A percentile compares a stretch with the other conserved stretches of the same genome.
These are phyloP conservation scores for Bombardia bombarda DNA, from an alignment of 495 filamentous ascomycete species.

Conservation along the genomic window DNA sequence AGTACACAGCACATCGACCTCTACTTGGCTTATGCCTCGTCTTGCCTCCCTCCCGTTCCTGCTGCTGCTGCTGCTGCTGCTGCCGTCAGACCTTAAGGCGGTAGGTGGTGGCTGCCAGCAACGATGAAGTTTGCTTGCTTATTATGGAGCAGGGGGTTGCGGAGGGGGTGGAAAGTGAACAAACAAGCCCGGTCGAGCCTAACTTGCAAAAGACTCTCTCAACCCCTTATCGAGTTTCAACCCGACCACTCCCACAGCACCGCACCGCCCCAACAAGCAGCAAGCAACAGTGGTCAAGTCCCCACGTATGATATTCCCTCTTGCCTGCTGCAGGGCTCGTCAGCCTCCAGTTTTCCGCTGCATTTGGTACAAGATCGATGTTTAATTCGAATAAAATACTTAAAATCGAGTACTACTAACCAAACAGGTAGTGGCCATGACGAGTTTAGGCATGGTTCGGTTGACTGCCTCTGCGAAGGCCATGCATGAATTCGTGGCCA, in stretches of 20 bases:
- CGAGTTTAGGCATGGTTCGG: slow-evolving; percentile 7
- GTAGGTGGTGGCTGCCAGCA: too few relatives aligned
- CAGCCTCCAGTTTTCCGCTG: slow-evolving; percentile 4
- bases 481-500: slow-evolving; percentile 41
- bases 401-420: slow-evolving; percentile 13
- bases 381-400: too few relatives aligned
- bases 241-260: slow-evolving; percentile 11
- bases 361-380: too few relatives aligned
- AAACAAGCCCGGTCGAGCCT: slow-evolving; percentile 16
- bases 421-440: slow-evolving; percentile 4
- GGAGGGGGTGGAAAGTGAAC: too few relatives aligned
- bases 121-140: too few relatives aligned
- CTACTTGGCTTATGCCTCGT: slow-evolving; percentile 9
- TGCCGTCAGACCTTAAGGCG: too few relatives aligned
- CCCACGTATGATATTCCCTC: neutral
- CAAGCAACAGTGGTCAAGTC: slow-evolving; percentile 1
- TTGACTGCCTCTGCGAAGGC: slow-evolving; percentile 14
- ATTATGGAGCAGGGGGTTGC: too few relatives aligned
- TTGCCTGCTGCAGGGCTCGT: neutral
- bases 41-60: slow-evolving; percentile 12
- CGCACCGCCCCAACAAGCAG: too few relatives aligned
- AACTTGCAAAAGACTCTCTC: slow-evolving; percentile 13
- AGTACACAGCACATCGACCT: slow-evolving; percentile 2
- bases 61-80: too few relatives aligned
- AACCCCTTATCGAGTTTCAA: slow-evolving; percentile 15